A percentile compares a stretch with the other conserved stretches of the same genome.
phyloP scores from a whole-genome alignment of 2,329 filamentous ascomycete genomes.

The Cryphonectria naterciae region DNA sequence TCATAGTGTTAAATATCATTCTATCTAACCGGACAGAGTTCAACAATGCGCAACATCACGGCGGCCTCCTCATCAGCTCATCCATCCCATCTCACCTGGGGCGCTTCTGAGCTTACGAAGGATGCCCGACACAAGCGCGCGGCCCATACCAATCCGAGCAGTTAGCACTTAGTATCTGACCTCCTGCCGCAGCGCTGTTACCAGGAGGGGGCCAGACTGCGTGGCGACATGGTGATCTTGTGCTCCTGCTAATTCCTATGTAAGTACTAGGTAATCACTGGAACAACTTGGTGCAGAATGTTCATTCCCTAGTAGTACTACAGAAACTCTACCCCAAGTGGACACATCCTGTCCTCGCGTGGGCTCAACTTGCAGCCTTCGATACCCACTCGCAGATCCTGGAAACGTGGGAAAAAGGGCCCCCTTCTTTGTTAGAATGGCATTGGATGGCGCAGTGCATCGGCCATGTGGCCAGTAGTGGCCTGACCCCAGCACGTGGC shows the following conservation, averaged over 20 bases:
- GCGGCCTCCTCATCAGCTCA: not conserved
- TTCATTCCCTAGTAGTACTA: not conserved
- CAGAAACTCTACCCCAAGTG: not conserved
- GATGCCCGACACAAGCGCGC: not conserved
- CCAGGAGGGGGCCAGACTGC: not conserved
- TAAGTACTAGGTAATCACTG: not conserved
- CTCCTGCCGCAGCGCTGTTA: not conserved
- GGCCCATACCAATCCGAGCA: not conserved
- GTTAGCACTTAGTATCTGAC: not conserved
- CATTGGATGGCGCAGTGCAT: not conserved
- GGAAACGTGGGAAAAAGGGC: not conserved
- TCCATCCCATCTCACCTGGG: not conserved
- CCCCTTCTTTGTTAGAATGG: not conserved
- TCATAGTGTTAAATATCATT: not conserved
- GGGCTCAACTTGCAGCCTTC: constrained; percentile 9
- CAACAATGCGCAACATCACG: not conserved
- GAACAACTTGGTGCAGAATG: not conserved
- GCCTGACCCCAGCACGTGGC: constrained; percentile 4
- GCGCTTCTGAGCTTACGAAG: constrained; percentile 11
- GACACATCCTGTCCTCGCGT: not conserved
- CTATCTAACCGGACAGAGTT: not conserved
- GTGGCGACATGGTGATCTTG: not conserved
- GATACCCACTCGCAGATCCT: constrained; percentile 1
- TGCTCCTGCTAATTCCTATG: too few relatives aligned
- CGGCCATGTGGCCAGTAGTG: not conserved